Percentiles rank a stretch among this genome's conserved stretches.
Evolutionary conservation across 2,329 filamentous ascomycete species (phyloP).

Genomic region (Trichoderma breve): DNA sequence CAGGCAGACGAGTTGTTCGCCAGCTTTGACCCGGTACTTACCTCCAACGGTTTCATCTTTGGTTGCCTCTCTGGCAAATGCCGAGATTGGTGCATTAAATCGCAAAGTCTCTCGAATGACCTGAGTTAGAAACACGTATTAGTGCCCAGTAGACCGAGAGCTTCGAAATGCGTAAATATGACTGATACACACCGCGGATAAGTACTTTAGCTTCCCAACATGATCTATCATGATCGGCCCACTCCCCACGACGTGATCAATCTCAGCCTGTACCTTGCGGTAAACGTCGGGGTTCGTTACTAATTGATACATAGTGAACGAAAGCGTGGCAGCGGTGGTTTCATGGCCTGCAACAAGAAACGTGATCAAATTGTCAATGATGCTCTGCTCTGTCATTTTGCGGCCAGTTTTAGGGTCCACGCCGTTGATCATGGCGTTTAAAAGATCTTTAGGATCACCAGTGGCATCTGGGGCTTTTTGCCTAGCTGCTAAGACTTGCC

Average conservation of each 20-base stretch:
- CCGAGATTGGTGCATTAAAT: neutral
- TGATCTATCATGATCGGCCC: neutral
- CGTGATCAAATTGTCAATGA: conserved; percentile 63
- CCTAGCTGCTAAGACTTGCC: neutral
- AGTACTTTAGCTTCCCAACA: neutral
- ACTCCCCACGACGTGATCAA: conserved; percentile 53
- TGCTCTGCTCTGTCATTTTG: conserved; percentile 53
- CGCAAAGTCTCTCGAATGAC: neutral
- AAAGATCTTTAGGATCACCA: conserved; percentile 34
- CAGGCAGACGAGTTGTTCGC: conserved; percentile 45
- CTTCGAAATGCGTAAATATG: neutral
- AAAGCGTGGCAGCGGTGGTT: conserved; percentile 60
- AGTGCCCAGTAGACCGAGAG: neutral
- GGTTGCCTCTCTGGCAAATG: neutral
- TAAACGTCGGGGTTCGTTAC: conserved; percentile 55
- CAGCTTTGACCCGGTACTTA: conserved; percentile 52
- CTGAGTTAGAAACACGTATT: conserved; percentile 37
- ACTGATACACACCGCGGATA: neutral
- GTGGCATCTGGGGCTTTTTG: neutral
- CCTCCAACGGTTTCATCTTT: conserved; percentile 49
- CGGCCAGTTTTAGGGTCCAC: conserved; percentile 62
- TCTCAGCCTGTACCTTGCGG: conserved; percentile 57
- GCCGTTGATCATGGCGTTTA: conserved; percentile 62
- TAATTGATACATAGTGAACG: conserved; percentile 59
- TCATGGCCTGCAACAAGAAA: conserved; percentile 64